A percentile compares a stretch with the other conserved stretches of the same genome.
These are phyloP conservation scores for Metschnikowia lochheadii DNA, from an alignment of 805 yeast genomes.

Conservation along the genomic window DNA sequence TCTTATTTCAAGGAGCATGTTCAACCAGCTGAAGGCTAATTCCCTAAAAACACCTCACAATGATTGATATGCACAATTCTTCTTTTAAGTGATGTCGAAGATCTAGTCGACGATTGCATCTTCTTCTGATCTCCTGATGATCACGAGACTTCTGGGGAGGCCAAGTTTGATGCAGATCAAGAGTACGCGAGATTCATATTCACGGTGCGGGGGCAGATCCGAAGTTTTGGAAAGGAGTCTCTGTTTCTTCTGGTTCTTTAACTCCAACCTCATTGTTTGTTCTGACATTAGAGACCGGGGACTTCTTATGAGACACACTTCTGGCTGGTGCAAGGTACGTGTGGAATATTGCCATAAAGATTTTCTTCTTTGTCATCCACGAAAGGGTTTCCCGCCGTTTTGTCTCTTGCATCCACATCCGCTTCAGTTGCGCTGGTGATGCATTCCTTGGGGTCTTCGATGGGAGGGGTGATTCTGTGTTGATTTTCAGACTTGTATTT, in stretches of 20 bases:
- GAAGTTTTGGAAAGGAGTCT: slow-evolving; percentile 17
- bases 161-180: slow-evolving; percentile 17
- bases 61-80: too few relatives aligned
- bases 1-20: too few relatives aligned
- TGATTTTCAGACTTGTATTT: too few relatives aligned
- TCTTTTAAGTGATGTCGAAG: not conserved
- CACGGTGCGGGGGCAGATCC: slow-evolving; percentile 16
- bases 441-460: slow-evolving; percentile 55
- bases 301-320: slow-evolving; percentile 11
- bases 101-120: not conserved
- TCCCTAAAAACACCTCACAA: too few relatives aligned
- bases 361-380: slow-evolving; percentile 9
- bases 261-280: slow-evolving; percentile 13
- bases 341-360: slow-evolving; percentile 8
- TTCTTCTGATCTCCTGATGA: slow-evolving; percentile 12
- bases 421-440: slow-evolving; percentile 53
- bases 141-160: slow-evolving; percentile 15
- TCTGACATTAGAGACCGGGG: slow-evolving; percentile 17
- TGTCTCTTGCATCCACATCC: not conserved
- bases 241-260: slow-evolving; percentile 18
- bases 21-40: too few relatives aligned
- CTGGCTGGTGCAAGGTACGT: not conserved
- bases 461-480: too few relatives aligned
- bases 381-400: not conserved
- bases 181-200: slow-evolving; percentile 16